Conservation (phyloP, 306 rosid species). For the Betula pendula region DNA sequence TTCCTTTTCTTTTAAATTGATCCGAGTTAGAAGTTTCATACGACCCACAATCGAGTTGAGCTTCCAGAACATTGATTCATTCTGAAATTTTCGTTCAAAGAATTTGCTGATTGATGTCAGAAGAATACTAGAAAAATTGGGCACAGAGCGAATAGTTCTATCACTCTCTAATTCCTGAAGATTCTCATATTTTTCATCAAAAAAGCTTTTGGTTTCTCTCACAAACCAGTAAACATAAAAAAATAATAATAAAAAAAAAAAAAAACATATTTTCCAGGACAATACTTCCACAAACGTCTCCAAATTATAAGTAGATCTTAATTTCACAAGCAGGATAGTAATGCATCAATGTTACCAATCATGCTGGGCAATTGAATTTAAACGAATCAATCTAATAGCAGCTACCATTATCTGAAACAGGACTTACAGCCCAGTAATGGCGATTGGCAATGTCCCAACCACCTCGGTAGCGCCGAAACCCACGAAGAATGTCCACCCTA, state of each 20-base stretch:
- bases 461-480: slow-evolving; percentile 61
- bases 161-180: not conserved
- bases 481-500: slow-evolving; percentile 75
- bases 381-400: slow-evolving; percentile 7
- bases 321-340: not conserved
- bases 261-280: not conserved
- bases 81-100: not conserved
- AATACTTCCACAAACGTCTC: not conserved
- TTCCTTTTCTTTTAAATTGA: not conserved
- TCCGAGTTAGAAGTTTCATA: not conserved
- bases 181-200: not conserved
- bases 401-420: not conserved
- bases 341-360: not conserved
- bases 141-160: not conserved
- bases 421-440: slow-evolving; percentile 97
- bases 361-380: not conserved
- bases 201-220: not conserved
- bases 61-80: not conserved
- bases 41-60: not conserved
- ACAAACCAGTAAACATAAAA: not conserved
- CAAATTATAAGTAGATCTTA: not conserved
- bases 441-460: slow-evolving; percentile 86
- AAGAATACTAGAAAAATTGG: not conserved
- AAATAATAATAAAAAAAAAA: too few relatives aligned
- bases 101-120: not conserved